Conservation (phyloP, 2,329 filamentous ascomycete genomes). For the Ambrosiella xylebori region DNA sequence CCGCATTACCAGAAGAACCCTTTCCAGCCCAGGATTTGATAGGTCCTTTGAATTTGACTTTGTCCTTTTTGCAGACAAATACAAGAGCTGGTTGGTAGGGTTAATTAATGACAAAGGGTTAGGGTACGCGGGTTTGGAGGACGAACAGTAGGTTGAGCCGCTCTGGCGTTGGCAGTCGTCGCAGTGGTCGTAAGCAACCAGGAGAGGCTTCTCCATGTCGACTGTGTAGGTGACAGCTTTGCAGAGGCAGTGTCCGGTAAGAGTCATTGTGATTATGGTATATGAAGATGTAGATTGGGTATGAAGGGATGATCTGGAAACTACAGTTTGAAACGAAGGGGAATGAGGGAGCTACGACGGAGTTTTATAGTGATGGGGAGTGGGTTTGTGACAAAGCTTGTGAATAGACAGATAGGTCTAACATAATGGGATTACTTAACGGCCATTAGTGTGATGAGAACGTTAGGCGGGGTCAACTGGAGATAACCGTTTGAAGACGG, state of each 20-base stretch:
- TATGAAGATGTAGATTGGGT: background rate
- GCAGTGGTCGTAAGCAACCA: slow-evolving; percentile 53
- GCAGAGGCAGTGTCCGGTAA: slow-evolving; percentile 55
- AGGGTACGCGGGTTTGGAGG: background rate
- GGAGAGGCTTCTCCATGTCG: slow-evolving; percentile 31
- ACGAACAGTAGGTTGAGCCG: slow-evolving; percentile 50
- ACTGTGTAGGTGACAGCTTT: slow-evolving; percentile 52
- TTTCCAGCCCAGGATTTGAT: slow-evolving; percentile 46
- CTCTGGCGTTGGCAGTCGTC: slow-evolving; percentile 56
- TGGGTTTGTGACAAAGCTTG: background rate
- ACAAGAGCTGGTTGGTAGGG: slow-evolving; percentile 35
- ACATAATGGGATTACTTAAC: no score
- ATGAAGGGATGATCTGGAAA: background rate
- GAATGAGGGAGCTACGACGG: slow-evolving; percentile 3
- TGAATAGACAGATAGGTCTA: background rate
- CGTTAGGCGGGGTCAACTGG: no score
- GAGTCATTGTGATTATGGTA: slow-evolving; percentile 32
- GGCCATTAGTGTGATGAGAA: no score
- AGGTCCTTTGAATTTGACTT: slow-evolving; percentile 44
- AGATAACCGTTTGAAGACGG: no score
- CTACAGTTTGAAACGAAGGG: background rate
- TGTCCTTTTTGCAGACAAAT: slow-evolving; percentile 47
- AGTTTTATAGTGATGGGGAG: slow-evolving; percentile 8
- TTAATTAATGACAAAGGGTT: background rate
- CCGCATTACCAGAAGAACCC: slow-evolving; percentile 42